Conservation (phyloP, 768 basidiomycete species). For the Favolaschia claudopus region DNA sequence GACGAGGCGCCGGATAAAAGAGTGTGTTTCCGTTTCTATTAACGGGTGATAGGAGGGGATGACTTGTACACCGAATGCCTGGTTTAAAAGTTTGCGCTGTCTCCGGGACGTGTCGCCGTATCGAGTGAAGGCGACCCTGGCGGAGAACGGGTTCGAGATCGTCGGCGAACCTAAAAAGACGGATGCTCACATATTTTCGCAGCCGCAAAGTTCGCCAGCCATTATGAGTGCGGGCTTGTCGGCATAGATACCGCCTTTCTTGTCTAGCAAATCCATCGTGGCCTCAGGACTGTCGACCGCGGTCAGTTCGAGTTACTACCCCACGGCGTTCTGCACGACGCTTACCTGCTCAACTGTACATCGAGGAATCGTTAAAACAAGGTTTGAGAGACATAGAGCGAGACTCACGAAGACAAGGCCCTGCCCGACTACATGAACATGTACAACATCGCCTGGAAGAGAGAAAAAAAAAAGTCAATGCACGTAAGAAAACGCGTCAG, state of each 20-base stretch:
- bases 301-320: too few relatives aligned
- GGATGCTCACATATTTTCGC: slow-evolving; percentile 73
- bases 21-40: slow-evolving; percentile 61
- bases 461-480: slow-evolving; percentile 11
- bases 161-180: slow-evolving; percentile 23
- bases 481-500: slow-evolving; percentile 11
- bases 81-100: slow-evolving; percentile 72
- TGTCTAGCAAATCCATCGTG: slow-evolving; percentile 71
- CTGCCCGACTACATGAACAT: slow-evolving; percentile 71
- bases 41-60: slow-evolving; percentile 67
- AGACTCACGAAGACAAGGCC: slow-evolving; percentile 60
- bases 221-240: slow-evolving; percentile 77
- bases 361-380: too few relatives aligned
- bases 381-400: too few relatives aligned
- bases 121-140: slow-evolving; percentile 70
- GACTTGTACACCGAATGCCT: slow-evolving; percentile 60
- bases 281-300: slow-evolving; percentile 69
- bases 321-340: too few relatives aligned
- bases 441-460: slow-evolving; percentile 67
- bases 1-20: slow-evolving; percentile 64
- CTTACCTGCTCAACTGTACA: too few relatives aligned
- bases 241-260: slow-evolving; percentile 74
- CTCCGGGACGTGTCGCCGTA: slow-evolving; percentile 70
- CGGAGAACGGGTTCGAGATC: not conserved
- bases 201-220: slow-evolving; percentile 77